Evolutionary conservation across 495 filamentous ascomycete genomes (phyloP).

Genomic region (Jackrogersella minutella): DNA sequence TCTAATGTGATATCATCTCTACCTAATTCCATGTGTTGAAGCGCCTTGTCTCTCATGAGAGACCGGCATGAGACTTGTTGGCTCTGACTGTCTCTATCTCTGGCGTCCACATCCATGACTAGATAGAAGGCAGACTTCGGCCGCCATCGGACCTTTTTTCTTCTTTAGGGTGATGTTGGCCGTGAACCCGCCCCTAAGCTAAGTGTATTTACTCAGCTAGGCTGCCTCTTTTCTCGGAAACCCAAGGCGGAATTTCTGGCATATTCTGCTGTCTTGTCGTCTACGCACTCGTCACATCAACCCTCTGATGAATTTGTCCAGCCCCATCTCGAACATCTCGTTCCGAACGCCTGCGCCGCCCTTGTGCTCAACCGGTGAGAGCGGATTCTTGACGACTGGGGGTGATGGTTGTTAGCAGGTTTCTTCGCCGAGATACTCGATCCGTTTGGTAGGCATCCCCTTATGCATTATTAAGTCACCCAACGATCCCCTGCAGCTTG

Average conservation of each 20-base stretch:
- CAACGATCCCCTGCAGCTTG: too few species aligned
- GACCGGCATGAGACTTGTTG: background rate
- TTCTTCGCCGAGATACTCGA: background rate
- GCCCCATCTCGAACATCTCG: conserved; percentile 89
- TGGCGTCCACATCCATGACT: background rate
- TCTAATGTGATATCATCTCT: conserved; percentile 4
- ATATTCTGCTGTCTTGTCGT: background rate
- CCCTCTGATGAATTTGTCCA: conserved; percentile 81
- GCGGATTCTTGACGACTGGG: conserved; percentile 90
- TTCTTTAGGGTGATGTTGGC: background rate
- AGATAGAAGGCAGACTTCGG: background rate
- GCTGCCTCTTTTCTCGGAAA: background rate
- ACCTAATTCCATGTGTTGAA: background rate
- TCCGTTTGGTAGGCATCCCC: too few species aligned
- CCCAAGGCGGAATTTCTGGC: background rate
- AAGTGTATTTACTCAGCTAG: background rate
- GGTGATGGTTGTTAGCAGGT: conserved; percentile 18
- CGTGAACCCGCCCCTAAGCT: background rate
- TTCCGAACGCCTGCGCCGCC: conserved; percentile 89
- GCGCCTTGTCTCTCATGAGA: background rate
- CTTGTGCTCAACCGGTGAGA: conserved; percentile 88
- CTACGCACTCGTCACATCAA: conserved; percentile 52
- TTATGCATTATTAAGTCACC: too few species aligned
- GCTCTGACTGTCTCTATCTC: background rate
- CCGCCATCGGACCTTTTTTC: background rate